A percentile compares a stretch with the other conserved stretches of the same genome.
These are phyloP conservation scores for Plectosphaerella plurivora DNA, from an alignment of 2,329 filamentous ascomycete genomes.

Conservation along the genomic window DNA sequence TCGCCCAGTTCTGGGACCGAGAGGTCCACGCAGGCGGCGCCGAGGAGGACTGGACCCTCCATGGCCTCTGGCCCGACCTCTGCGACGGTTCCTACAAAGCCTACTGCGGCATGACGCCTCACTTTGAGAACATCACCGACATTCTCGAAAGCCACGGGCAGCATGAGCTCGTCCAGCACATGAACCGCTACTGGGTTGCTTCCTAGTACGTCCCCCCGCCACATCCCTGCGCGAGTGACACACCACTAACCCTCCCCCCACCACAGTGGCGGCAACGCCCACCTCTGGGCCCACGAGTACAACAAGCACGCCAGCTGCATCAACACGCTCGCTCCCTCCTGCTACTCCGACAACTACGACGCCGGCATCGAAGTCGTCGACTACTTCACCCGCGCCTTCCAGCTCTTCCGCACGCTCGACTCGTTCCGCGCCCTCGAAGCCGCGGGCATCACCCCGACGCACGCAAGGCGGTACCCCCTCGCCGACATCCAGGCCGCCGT, in stretches of 20 bases:
- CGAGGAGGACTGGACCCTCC: conserved; percentile 39
- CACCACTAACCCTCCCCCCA: background rate
- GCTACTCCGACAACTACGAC: conserved; percentile 53
- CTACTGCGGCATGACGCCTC: conserved; percentile 36
- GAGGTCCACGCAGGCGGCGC: conserved; percentile 31
- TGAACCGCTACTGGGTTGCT: conserved; percentile 40
- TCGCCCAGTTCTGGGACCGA: conserved; percentile 41
- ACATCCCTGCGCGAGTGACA: background rate
- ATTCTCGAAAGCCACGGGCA: conserved; percentile 34
- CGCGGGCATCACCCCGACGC: conserved; percentile 30
- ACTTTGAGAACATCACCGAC: conserved; percentile 35
- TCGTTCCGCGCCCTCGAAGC: conserved; percentile 33
- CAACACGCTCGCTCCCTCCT: conserved; percentile 59
- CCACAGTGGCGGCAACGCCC: conserved; percentile 30
- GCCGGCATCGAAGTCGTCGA: conserved; percentile 38
- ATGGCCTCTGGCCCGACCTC: conserved; percentile 40
- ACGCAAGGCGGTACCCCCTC: conserved; percentile 34
- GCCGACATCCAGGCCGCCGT: conserved; percentile 35
- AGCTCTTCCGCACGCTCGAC: conserved; percentile 36
- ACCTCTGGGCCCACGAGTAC: conserved; percentile 68
- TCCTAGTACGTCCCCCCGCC: conserved; percentile 22
- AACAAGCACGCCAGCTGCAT: conserved; percentile 70
- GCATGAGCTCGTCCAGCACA: conserved; percentile 29
- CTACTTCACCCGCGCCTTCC: conserved; percentile 37
- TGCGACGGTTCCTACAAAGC: conserved; percentile 39